phyloP scores from a whole-genome alignment of 805 yeast genomes.

The Yarrowia deformans region DNA sequence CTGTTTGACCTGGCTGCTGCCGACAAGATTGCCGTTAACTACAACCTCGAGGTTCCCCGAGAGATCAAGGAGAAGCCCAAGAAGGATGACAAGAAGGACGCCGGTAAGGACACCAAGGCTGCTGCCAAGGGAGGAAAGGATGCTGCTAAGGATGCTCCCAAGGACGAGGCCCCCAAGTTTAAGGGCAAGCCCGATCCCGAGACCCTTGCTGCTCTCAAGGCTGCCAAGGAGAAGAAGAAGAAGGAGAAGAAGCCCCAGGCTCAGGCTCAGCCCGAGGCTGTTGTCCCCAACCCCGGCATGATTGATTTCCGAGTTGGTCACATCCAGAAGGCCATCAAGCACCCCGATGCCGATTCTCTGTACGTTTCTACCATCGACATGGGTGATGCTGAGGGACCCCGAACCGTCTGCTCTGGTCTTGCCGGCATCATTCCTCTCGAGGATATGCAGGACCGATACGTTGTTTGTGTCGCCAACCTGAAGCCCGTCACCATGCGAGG shows the following conservation, averaged over 20 bases:
- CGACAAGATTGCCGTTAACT: constrained; percentile 64
- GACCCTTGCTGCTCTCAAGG: constrained; percentile 46
- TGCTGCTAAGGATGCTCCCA: constrained; percentile 49
- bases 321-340: constrained; percentile 94
- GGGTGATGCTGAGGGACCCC: constrained; percentile 97
- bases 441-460: constrained; percentile 93
- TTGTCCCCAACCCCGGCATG: constrained; percentile 79
- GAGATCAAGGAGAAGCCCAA: constrained; percentile 63
- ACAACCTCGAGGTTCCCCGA: constrained; percentile 71
- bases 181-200: constrained; percentile 62
- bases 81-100: constrained; percentile 51
- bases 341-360: constrained; percentile 96
- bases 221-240: constrained; percentile 48
- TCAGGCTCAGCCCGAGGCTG: constrained; percentile 57
- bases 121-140: constrained; percentile 43
- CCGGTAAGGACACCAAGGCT: constrained; percentile 42
- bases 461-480: constrained; percentile 91
- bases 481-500: constrained; percentile 99
- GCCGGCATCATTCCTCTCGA: constrained; percentile 89
- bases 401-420: constrained; percentile 97
- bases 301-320: constrained; percentile 95
- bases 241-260: constrained; percentile 61
- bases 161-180: constrained; percentile 43
- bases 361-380: constrained; percentile 95
- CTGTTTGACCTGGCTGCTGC: constrained; percentile 57